phyloP scores from a whole-genome alignment of 2,329 filamentous ascomycete species.

The Pseudocercospora fuligena region DNA sequence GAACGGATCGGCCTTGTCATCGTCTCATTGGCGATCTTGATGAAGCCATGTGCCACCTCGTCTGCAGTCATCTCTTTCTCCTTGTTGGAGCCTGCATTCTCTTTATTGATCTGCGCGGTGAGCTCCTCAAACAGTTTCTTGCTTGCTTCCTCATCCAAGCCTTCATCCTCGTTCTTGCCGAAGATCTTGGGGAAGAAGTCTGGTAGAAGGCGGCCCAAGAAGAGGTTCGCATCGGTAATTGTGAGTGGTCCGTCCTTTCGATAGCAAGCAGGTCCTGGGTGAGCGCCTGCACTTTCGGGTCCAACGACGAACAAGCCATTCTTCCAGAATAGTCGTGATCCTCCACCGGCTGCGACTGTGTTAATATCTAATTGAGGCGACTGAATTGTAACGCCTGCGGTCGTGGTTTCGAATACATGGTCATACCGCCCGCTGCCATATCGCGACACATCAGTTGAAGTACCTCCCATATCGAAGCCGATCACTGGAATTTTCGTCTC shows the following conservation, averaged over 20 bases:
- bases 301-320: constrained; percentile 91
- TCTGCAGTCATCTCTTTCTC: constrained; percentile 73
- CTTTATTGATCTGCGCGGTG: constrained; percentile 75
- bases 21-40: constrained; percentile 87
- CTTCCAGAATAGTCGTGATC: constrained; percentile 81
- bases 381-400: constrained; percentile 91
- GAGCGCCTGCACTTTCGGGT: constrained; percentile 84
- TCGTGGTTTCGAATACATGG: constrained; percentile 92
- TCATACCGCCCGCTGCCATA: constrained; percentile 82
- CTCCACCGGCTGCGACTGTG: constrained; percentile 89
- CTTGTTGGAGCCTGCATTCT: constrained; percentile 65
- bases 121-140: constrained; percentile 76
- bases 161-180: constrained; percentile 83
- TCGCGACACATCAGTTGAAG: constrained; percentile 86
- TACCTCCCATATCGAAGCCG: constrained; percentile 95
- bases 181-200: constrained; percentile 97
- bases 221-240: constrained; percentile 91
- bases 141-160: constrained; percentile 76
- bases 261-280: constrained; percentile 90
- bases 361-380: constrained; percentile 93
- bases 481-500: constrained; percentile 84
- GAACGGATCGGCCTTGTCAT: constrained; percentile 91
- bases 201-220: constrained; percentile 80
- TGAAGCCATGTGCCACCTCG: constrained; percentile 85
- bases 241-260: constrained; percentile 86